These are phyloP conservation scores for Phytophthora palmivora DNA, from an alignment of 352 stramenopile species.

Conservation along the genomic window DNA sequence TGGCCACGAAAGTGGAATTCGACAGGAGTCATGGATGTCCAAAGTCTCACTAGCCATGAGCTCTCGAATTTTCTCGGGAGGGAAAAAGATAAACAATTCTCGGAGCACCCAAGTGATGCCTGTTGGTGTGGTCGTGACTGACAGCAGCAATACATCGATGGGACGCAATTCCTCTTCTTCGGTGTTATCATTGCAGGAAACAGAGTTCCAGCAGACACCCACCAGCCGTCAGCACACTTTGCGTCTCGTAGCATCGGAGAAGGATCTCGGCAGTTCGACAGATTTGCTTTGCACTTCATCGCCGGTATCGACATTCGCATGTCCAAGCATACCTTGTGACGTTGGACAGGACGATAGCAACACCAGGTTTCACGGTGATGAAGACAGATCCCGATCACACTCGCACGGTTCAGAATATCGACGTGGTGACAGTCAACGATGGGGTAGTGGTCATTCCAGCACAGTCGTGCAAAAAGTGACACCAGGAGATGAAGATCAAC, in stretches of 20 bases:
- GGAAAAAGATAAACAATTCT: conserved; percentile 54
- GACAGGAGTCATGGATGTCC: conserved; percentile 71
- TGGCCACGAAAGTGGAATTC: conserved; percentile 24
- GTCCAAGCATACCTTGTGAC: conserved; percentile 46
- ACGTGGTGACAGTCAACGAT: conserved; percentile 4
- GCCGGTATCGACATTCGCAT: conserved; percentile 22
- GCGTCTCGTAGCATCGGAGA: conserved; percentile 20
- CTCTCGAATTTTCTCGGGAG: conserved; percentile 59
- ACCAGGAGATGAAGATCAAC: conserved; percentile 23
- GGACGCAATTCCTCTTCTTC: conserved; percentile 18
- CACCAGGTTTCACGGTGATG: conserved; percentile 1
- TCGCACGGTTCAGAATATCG: conserved; percentile 4
- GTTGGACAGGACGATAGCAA: conserved; percentile 35
- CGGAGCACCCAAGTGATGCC: conserved; percentile 73
- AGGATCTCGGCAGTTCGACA: conserved; percentile 1
- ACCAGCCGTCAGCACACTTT: conserved; percentile 5
- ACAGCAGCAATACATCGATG: conserved; percentile 9
- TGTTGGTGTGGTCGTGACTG: conserved; percentile 23
- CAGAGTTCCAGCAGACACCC: background rate
- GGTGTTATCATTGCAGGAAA: conserved; percentile 2
- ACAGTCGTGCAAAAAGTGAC: conserved; percentile 34
- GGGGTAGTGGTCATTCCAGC: conserved; percentile 1
- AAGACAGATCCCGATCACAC: background rate
- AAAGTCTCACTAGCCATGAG: conserved; percentile 72
- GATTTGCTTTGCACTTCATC: conserved; percentile 4